phyloP scores from a whole-genome alignment of 768 basidiomycete genomes.

The Rhizopogon vesiculosus region DNA sequence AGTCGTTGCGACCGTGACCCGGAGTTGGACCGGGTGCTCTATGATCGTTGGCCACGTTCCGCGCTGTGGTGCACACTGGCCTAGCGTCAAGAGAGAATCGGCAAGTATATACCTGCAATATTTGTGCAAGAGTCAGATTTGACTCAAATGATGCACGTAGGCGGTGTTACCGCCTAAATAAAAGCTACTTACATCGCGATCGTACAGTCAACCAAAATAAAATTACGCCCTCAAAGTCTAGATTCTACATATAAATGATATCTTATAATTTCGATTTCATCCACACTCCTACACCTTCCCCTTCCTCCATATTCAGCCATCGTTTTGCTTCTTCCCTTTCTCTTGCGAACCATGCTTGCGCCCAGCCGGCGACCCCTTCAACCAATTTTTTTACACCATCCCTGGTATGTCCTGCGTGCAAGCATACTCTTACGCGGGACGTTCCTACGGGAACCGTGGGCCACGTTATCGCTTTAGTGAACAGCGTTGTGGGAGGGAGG shows the following conservation, averaged over 20 bases:
- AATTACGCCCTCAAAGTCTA: not conserved
- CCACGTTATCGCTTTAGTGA: conserved; percentile 73
- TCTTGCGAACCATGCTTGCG: conserved; percentile 27
- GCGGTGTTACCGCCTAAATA: no score
- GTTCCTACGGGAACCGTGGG: conserved; percentile 88
- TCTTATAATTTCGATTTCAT: conserved; percentile 25
- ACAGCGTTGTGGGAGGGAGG: conserved; percentile 32
- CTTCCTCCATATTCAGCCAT: conserved; percentile 12
- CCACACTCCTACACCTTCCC: conserved; percentile 16
- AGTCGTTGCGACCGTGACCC: no score
- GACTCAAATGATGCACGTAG: no score
- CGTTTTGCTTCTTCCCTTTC: not conserved
- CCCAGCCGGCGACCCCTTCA: conserved; percentile 46
- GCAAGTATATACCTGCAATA: no score
- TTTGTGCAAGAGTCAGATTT: no score
- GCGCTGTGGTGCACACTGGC: no score
- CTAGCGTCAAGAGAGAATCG: no score
- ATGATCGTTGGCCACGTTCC: no score
- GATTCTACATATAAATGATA: no score
- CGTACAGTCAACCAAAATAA: not conserved
- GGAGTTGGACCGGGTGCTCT: no score
- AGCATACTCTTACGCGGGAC: conserved; percentile 83
- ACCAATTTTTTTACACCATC: conserved; percentile 61
- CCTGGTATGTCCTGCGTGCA: conserved; percentile 71
- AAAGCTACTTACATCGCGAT: not conserved